Evolutionary conservation across 768 basidiomycete species (phyloP).

Genomic region (Tylopilus vinaceipallidus): DNA sequence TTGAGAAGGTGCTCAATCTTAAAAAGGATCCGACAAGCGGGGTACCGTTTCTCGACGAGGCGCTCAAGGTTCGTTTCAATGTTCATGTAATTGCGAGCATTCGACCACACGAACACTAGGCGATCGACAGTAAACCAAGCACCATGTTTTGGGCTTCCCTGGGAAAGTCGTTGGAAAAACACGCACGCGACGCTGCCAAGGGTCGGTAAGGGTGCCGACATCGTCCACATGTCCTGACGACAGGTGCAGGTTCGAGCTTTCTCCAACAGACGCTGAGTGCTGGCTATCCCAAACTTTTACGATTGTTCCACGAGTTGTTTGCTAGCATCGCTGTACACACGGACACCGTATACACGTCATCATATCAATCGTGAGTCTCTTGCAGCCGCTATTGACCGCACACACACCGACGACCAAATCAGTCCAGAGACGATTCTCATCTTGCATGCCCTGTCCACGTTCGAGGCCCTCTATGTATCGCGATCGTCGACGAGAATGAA

Average conservation of each 20-base stretch:
- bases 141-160: constrained; percentile 88
- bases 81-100: background rate
- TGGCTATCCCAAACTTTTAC: constrained; percentile 83
- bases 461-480: constrained; percentile 88
- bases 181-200: constrained; percentile 77
- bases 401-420: constrained; percentile 1
- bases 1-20: constrained; percentile 89
- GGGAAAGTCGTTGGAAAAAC: constrained; percentile 76
- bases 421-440: constrained; percentile 93
- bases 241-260: constrained; percentile 71
- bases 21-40: constrained; percentile 84
- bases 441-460: constrained; percentile 75
- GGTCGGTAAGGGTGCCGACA: constrained; percentile 40
- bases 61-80: constrained; percentile 70
- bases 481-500: constrained; percentile 81
- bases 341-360: constrained; percentile 84
- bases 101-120: constrained; percentile 40
- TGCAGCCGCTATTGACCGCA: background rate
- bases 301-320: constrained; percentile 97
- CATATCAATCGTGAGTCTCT: constrained; percentile 71
- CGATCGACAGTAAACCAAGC: constrained; percentile 89
- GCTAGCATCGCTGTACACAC: constrained; percentile 93
- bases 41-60: constrained; percentile 83
- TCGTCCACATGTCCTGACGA: constrained; percentile 3
- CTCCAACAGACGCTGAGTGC: constrained; percentile 85